Conservation (phyloP, 179 eudicot species). For the Heliamphora pulchella region DNA sequence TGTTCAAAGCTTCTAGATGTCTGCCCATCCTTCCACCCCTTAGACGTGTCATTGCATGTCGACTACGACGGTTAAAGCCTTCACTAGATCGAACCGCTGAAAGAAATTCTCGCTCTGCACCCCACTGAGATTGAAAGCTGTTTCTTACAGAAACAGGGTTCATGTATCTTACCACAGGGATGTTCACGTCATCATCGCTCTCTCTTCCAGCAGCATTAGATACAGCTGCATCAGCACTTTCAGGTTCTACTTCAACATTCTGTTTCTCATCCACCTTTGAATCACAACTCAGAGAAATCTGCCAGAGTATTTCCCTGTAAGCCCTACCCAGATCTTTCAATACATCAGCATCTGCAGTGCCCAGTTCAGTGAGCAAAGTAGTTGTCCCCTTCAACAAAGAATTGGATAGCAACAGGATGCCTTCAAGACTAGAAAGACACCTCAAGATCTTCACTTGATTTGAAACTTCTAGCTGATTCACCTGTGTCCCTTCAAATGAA, state of each 20-base stretch:
- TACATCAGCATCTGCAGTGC: conserved; percentile 90
- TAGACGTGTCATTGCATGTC: conserved; percentile 80
- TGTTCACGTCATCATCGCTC: conserved; percentile 76
- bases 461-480: conserved; percentile 57
- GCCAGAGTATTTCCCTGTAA: conserved; percentile 89
- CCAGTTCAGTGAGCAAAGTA: conserved; percentile 76
- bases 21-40: conserved; percentile 87
- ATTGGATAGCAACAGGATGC: conserved; percentile 67
- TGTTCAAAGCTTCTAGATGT: conserved; percentile 67
- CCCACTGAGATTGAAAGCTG: conserved; percentile 74
- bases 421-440: conserved; percentile 76
- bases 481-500: conserved; percentile 49
- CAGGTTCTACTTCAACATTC: conserved; percentile 52
- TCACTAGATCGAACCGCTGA: conserved; percentile 80
- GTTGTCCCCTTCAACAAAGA: conserved; percentile 78
- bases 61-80: conserved; percentile 78
- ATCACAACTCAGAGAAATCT: conserved; percentile 69
- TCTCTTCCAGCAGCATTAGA: conserved; percentile 70
- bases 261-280: conserved; percentile 68
- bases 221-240: conserved; percentile 45
- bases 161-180: conserved; percentile 69
- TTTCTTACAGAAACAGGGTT: conserved; percentile 67
- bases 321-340: conserved; percentile 80
- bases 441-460: conserved; percentile 57
- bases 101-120: conserved; percentile 72